These are phyloP conservation scores for Sindora glabra DNA, from an alignment of 306 rosid genomes.

Conservation along the genomic window DNA sequence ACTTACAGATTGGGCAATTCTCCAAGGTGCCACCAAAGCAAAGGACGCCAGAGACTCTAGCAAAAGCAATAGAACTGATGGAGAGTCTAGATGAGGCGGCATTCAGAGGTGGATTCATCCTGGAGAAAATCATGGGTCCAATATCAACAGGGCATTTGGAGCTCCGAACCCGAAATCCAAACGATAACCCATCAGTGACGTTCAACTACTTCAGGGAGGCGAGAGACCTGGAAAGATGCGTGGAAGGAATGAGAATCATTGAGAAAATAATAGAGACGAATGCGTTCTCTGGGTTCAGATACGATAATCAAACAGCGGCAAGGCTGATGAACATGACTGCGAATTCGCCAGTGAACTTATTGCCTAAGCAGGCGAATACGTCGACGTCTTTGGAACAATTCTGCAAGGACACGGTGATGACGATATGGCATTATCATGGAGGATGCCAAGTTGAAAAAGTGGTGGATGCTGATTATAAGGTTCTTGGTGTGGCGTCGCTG, in stretches of 20 bases:
- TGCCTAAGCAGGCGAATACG: constrained; percentile 47
- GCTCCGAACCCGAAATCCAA: constrained; percentile 44
- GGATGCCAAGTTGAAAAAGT: constrained; percentile 68
- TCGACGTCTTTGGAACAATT: constrained; percentile 49
- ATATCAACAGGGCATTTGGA: constrained; percentile 50
- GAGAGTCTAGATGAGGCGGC: constrained; percentile 30
- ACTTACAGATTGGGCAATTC: constrained; percentile 31
- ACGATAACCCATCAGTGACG: constrained; percentile 62
- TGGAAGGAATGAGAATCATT: constrained; percentile 40
- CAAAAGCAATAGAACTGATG: constrained; percentile 35
- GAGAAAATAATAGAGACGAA: constrained; percentile 40
- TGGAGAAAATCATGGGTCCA: constrained; percentile 65
- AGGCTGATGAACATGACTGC: constrained; percentile 41
- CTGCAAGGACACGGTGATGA: constrained; percentile 68
- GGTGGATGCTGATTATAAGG: constrained; percentile 51
- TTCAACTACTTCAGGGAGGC: constrained; percentile 69
- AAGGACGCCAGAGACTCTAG: constrained; percentile 51
- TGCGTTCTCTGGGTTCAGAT: constrained; percentile 43
- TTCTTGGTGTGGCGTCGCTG: constrained; percentile 50
- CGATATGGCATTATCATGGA: constrained; percentile 88
- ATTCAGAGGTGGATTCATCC: constrained; percentile 59
- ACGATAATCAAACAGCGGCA: constrained; percentile 12
- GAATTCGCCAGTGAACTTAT: constrained; percentile 41
- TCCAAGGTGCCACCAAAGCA: constrained; percentile 27
- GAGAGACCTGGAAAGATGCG: constrained; percentile 50